Percentiles rank a stretch among this genome's conserved stretches.
phyloP scores from a whole-genome alignment of 106 monocot genomes.

The Platanthera zijinensis region DNA sequence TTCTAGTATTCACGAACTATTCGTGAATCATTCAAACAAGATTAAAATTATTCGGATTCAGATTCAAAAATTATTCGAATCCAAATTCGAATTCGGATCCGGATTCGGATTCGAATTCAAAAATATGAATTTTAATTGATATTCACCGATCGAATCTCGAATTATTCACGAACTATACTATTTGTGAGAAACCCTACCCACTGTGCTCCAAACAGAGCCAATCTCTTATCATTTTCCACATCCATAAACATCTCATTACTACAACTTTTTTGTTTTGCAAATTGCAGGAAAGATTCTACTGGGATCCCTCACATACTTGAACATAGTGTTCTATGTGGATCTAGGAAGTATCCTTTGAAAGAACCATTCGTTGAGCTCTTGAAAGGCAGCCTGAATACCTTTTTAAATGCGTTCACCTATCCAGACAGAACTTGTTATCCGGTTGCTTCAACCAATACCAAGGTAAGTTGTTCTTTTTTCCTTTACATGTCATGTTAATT shows the following conservation, averaged over 20 bases:
- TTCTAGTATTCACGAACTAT: too few relatives aligned
- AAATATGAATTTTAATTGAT: too few relatives aligned
- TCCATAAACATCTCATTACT: neutral
- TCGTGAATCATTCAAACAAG: too few relatives aligned
- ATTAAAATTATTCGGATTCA: too few relatives aligned
- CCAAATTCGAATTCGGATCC: too few relatives aligned
- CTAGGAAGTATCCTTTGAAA: constrained; percentile 95
- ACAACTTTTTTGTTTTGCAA: neutral
- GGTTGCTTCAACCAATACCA: constrained; percentile 94
- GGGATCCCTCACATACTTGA: constrained; percentile 99
- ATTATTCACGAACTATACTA: too few relatives aligned
- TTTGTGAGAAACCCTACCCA: too few relatives aligned
- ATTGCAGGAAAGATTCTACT: constrained; percentile 90
- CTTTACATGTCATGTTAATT: neutral
- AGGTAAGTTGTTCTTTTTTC: constrained; percentile 34
- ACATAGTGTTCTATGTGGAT: constrained; percentile 97
- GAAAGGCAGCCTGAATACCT: constrained; percentile 92
- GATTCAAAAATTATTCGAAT: too few relatives aligned
- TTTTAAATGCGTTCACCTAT: constrained; percentile 98
- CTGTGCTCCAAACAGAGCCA: too few relatives aligned
- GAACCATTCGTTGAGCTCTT: constrained; percentile 97
- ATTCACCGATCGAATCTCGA: too few relatives aligned
- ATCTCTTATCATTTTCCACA: too few relatives aligned
- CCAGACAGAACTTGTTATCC: constrained; percentile 99
- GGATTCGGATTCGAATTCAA: too few relatives aligned